Evolutionary conservation across 2,329 filamentous ascomycete species (phyloP), one percentile per base, ranked within the genome.

Genomic region (Ceratocystis ficicola): DNA sequence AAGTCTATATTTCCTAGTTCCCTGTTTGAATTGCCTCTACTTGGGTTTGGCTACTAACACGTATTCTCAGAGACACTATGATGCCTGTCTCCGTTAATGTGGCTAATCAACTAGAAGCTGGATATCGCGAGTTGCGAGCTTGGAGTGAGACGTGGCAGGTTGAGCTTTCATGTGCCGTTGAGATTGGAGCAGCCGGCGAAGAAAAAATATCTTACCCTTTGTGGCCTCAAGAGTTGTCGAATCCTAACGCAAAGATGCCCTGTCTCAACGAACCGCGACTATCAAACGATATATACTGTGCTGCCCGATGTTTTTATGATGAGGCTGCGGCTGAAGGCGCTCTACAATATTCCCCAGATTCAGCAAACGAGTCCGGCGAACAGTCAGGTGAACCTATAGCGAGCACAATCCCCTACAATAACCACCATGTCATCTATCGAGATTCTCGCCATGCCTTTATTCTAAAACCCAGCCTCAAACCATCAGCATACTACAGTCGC

Each of bases 81-180:
- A 79, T 89, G 67, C 94, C 94, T 0, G 83, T 99, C 5, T 90
- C 95, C 69, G 83, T 90, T 0, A 78, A 84, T 17, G 87, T 96
- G 44, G 91, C 94, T 7, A 99, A 97, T 71, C 90, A 92, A 74
- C 80, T 99, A 0, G 94, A 99, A 74, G 83, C 86, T n/a, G 92
- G 93, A 5, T 99, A 95, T 73, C 79, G 87, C 66, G 90, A 95
- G 71, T 78, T 97, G 63, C 86, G 86, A 65, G 90, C 90, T 0
- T 96, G 93, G 87, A 91, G 89, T 1, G 85, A 94, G 70, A 96
- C 93, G 1, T 99, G 94, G 91, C 83, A 82, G 64, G 92, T 96
- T 72, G 93, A 99, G 75, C 78, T 99, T 6, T 86, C 87, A 69
- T 95, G 90, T 74, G 95, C 94, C 4, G 81, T 96, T 5, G 90